Base-by-base conservation (phyloP, 306 rosid genomes). In the Cucurbita pepo region DNA sequence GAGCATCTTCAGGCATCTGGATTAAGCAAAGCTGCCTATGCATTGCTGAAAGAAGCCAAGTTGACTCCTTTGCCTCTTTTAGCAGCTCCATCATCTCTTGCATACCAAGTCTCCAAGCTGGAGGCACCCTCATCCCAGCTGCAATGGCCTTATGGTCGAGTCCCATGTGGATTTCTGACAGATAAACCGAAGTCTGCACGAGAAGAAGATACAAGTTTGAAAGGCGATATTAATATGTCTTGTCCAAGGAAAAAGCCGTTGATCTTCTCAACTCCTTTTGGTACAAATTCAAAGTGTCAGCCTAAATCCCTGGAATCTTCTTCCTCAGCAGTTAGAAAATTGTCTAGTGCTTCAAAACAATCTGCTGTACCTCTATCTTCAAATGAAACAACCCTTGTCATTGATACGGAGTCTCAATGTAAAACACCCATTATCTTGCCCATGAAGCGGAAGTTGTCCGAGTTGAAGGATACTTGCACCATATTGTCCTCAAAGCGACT, bases 1-100 rank as follows among this genome's bases (percentile, higher is more conserved):
- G 99, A 95, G 78, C 99, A 95, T 83, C 87, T 95, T 40, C 96
- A 88, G 80, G 99, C 99, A 78, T 91, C 93, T 81, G 99, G 99
- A 18, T 82, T 91, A 84, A 67, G 75, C 40, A 43, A 82, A 61
- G 77, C 99, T 79, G 99, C 99, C 69, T 75, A 86, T 61, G 7
- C 73, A 8, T 79, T 95, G 81, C 87, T 95, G 56, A 91, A 88
- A 81, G 99, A 95, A 85, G 99, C 97, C n/a, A 96, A 91, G 77
- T 86, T 95, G 91, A 82, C 74, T 37, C 95, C 99, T 58, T 85
- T 95, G 78, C 92, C 95, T 18, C 85, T 83, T 37, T 77, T 95
- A 84, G 85, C 85, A 56, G 89, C 89, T 69, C 91, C 97, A 34
- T 86, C 91, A 51, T 84, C 96, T 66, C 87, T 91, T 71, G 69